Base-by-base conservation (phyloP, 2,329 filamentous ascomycete genomes). In the Talaromyces verruculosus region DNA sequence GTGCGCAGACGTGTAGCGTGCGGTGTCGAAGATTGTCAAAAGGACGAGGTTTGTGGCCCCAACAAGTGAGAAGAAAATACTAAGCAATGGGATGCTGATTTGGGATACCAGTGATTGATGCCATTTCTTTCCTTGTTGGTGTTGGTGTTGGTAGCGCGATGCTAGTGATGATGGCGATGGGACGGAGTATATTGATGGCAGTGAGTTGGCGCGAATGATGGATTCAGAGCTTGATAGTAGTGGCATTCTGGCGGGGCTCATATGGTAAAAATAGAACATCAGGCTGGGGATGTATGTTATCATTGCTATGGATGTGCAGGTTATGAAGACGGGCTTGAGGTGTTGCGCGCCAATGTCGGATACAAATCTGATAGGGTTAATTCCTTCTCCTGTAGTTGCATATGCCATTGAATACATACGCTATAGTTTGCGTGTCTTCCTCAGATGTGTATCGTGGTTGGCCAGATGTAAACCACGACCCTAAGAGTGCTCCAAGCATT, bases 321-420 rank as follows among this genome's bases (percentile, higher is more conserved):
- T 25, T 25, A 66, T 60, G n/a, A 66, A 66, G 0, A 66, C 39
- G 8, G 65, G 65, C 45, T 66, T 66, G 53, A 66, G 65, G n/a
- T 57, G 15, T 25, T 63, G 60, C 13, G 65, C 65, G 33, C 65
- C 65, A 66, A 66, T 66, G 45, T 66, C 65, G 53, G 65, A 66
- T n/a, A 66, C 53, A 35, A 60, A 63, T 51, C 65, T 66, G 33
- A 8, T 30, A 10, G 10, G 3, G 10, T 35, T 57, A 35, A n/a
- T n/a, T 35, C 11, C 6, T 22, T 22, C 30, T 37, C 19, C 3
- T 22, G 7, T 33, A 2, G 15, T 5, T 33, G 5, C 2, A 33
- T 1, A 4, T 15, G 5, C 30, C 6, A 22, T 7, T 28, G n/a
- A 15, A n/a, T 13, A 33, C 60, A 10, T 55, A 66, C 65, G 65